Percentiles rank a stretch among this genome's conserved stretches.
Evolutionary conservation across 2,329 filamentous ascomycete genomes (phyloP).

Genomic region (Verticillium zaregamsianum): DNA sequence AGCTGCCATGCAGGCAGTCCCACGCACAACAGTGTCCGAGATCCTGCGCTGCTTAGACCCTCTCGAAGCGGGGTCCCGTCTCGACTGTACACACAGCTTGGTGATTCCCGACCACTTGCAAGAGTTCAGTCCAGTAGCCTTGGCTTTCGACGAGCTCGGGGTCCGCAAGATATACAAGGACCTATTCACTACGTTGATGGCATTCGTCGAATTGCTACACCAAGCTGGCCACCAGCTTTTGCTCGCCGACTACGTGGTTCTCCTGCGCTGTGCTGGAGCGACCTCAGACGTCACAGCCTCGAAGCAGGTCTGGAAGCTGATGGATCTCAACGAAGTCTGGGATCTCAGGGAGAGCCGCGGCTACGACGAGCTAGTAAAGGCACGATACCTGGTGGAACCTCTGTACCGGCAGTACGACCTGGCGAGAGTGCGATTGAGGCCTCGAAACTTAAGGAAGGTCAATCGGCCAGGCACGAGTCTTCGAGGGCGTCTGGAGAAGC

Average conservation of each 20-base stretch:
- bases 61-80: constrained; percentile 37
- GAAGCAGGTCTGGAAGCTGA: constrained; percentile 30
- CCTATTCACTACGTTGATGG: constrained; percentile 30
- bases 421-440: constrained; percentile 30
- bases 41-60: constrained; percentile 61
- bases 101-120: constrained; percentile 34
- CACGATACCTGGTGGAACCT: constrained; percentile 41
- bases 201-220: constrained; percentile 27
- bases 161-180: constrained; percentile 35
- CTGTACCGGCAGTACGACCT: constrained; percentile 43
- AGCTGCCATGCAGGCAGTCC: constrained; percentile 27
- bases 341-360: constrained; percentile 24
- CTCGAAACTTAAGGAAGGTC: constrained; percentile 27
- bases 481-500: constrained; percentile 3
- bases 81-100: constrained; percentile 43
- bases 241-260: constrained; percentile 36
- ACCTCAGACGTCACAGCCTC: constrained; percentile 29
- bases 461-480: neutral
- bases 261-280: constrained; percentile 44
- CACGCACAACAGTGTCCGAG: constrained; percentile 56
- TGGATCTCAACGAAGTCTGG: constrained; percentile 20
- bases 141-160: constrained; percentile 37
- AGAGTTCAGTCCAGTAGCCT: constrained; percentile 30
- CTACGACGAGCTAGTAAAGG: constrained; percentile 43
- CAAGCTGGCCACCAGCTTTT: constrained; percentile 21